These are phyloP conservation scores for Cenococcum geophilum DNA, from an alignment of 495 filamentous ascomycete species.

Conservation along the genomic window DNA sequence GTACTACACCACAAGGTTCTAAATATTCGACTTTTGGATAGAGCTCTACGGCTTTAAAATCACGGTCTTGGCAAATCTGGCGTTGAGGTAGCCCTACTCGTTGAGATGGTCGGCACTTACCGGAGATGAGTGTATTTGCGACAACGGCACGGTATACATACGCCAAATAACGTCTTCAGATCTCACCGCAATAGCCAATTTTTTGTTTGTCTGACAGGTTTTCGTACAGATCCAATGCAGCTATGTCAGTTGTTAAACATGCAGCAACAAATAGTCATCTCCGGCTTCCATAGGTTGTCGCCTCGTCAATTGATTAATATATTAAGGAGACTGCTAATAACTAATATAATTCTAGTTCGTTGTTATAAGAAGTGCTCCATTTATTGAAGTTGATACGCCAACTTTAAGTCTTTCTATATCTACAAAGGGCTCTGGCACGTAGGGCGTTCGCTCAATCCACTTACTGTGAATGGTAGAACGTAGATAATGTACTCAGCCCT, in stretches of 20 bases:
- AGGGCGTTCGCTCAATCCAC: background rate
- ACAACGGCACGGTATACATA: too few relatives aligned
- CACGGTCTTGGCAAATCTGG: too few relatives aligned
- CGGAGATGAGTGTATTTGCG: too few relatives aligned
- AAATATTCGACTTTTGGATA: too few relatives aligned
- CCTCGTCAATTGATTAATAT: background rate
- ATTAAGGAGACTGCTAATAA: background rate
- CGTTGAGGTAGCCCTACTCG: too few relatives aligned
- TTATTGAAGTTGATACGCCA: too few relatives aligned
- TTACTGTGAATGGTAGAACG: background rate
- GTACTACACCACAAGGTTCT: too few relatives aligned
- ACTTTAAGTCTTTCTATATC: too few relatives aligned
- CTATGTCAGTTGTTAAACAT: background rate
- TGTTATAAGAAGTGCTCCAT: background rate
- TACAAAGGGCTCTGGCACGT: too few relatives aligned
- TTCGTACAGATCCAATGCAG: background rate
- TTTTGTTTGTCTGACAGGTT: constrained; percentile 1
- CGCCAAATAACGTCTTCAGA: background rate
- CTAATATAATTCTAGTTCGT: background rate
- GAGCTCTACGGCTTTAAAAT: too few relatives aligned
- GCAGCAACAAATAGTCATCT: constrained; percentile 3
- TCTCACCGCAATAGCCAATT: background rate
- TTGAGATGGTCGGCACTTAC: too few relatives aligned
- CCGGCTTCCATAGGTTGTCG: background rate
- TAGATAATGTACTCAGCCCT: background rate